These are phyloP conservation scores for Citrus mangshanensis DNA, from an alignment of 345 rosid species.

Conservation along the genomic window DNA sequence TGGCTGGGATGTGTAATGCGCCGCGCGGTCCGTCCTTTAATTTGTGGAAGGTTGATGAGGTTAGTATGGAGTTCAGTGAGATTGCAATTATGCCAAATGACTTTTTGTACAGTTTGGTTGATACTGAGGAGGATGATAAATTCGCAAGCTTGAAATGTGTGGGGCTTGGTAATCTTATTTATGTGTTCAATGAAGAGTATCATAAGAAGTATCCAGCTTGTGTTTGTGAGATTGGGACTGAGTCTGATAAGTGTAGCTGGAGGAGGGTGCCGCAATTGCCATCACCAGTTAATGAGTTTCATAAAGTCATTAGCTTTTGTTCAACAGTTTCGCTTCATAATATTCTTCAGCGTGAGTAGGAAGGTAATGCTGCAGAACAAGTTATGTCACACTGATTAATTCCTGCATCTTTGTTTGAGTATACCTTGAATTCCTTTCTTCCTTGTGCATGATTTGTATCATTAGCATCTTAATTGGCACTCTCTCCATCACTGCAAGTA, in stretches of 20 bases:
- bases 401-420: conserved; percentile 4
- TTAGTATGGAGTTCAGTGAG: conserved; percentile 63
- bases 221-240: conserved; percentile 54
- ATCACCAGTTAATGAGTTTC: conserved; percentile 78
- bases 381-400: conserved; percentile 3
- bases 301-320: conserved; percentile 75
- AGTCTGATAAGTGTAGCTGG: conserved; percentile 51
- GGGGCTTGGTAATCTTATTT: conserved; percentile 67
- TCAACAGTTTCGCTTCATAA: conserved; percentile 50
- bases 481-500: background rate
- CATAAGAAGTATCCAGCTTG: conserved; percentile 90
- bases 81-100: conserved; percentile 67
- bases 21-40: conserved; percentile 56
- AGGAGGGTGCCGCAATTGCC: conserved; percentile 71
- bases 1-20: conserved; percentile 61
- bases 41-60: conserved; percentile 59
- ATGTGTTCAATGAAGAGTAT: conserved; percentile 75
- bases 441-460: background rate
- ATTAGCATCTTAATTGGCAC: background rate
- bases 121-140: conserved; percentile 61
- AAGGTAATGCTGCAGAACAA: conserved; percentile 18
- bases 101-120: conserved; percentile 59
- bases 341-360: conserved; percentile 34
- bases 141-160: conserved; percentile 81
- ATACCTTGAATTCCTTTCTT: background rate